phyloP scores from a whole-genome alignment of 129 eudicot species.

The Helianthus annuus region HanXRQr2.0-SUNRISE NC_035445.2:58865085-58865584 shows the following conservation, averaged over 20 bases:
- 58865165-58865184: not conserved
- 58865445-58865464: no score
- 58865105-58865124: not conserved
- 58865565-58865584: no score
- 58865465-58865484: not conserved
- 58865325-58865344: slow-evolving; percentile 11
- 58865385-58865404: not conserved
- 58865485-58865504: no score
- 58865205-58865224: not conserved
- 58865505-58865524: no score
- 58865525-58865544: no score
- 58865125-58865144: not conserved
- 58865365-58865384: not conserved
- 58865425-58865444: not conserved
- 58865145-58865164: not conserved
- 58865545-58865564: no score
- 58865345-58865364: slow-evolving; percentile 2
- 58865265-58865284: slow-evolving; percentile 4
- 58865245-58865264: not conserved
- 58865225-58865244: slow-evolving; percentile 1
- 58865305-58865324: slow-evolving; percentile 17
- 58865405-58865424: not conserved
- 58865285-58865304: slow-evolving; percentile 15
- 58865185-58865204: not conserved
- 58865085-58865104: not conserved